Conservation (phyloP, 306 rosid genomes). For the Trichosanthes truncata region DNA sequence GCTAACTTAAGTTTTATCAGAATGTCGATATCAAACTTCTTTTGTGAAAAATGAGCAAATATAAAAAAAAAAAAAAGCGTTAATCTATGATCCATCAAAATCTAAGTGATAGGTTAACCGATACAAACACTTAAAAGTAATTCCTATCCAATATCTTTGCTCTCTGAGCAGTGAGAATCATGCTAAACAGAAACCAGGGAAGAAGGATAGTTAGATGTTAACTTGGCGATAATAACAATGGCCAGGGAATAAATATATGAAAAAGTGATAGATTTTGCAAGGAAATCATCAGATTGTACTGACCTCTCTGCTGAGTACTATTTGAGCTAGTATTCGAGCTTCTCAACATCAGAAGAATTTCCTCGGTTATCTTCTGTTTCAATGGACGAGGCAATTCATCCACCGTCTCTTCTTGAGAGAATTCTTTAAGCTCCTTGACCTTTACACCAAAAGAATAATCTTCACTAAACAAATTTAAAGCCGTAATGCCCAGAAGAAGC, state of each 20-base stretch:
- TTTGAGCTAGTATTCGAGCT: constrained; percentile 35
- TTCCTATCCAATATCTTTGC: neutral
- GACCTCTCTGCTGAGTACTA: constrained; percentile 60
- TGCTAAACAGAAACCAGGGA: neutral
- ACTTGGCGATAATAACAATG: neutral
- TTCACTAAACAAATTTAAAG: neutral
- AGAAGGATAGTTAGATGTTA: neutral
- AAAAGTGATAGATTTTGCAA: neutral
- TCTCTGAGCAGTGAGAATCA: neutral
- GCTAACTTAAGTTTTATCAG: neutral
- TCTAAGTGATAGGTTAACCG: neutral
- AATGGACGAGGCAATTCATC: constrained; percentile 55
- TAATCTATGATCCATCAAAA: neutral
- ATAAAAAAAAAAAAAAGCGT: neutral
- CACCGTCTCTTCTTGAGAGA: constrained; percentile 28
- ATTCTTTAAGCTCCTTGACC: constrained; percentile 63
- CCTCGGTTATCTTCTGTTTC: constrained; percentile 60
- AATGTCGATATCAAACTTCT: neutral
- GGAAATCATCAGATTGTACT: constrained; percentile 14
- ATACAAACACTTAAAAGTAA: neutral
- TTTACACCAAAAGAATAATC: constrained; percentile 14
- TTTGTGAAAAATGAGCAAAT: neutral
- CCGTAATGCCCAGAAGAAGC: neutral
- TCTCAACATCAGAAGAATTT: constrained; percentile 48
- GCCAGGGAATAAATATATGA: neutral